These are phyloP conservation scores for Sporothrix pallida DNA, from an alignment of 2,329 filamentous ascomycete species.

Conservation along the genomic window DNA sequence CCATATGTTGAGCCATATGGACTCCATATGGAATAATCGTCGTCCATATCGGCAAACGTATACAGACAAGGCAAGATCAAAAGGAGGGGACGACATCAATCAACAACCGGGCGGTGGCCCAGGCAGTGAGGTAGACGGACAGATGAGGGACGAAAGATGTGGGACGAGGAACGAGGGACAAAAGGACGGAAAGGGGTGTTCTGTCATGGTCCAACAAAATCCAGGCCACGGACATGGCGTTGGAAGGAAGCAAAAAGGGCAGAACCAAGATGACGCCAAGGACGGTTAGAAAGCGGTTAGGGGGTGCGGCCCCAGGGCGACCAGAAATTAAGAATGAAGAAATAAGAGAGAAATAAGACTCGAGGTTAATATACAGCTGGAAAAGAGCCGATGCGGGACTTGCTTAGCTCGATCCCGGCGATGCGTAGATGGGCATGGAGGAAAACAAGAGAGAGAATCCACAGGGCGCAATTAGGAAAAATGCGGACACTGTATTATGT, in stretches of 20 bases:
- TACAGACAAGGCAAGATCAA: not conserved
- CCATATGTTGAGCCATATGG: not conserved
- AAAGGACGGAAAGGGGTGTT: not conserved
- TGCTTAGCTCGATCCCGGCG: not conserved
- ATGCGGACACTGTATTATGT: not conserved
- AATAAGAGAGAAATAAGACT: too few species aligned
- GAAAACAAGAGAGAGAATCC: not conserved
- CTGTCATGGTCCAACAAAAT: not conserved
- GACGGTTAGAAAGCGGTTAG: not conserved
- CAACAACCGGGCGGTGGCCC: not conserved
- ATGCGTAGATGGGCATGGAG: not conserved
- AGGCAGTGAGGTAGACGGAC: not conserved
- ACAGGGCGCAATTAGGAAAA: slow-evolving; percentile 9
- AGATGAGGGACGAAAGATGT: not conserved
- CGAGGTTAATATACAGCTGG: not conserved
- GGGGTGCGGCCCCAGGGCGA: slow-evolving; percentile 11
- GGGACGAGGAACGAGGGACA: not conserved
- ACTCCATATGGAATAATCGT: not conserved
- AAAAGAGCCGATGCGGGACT: slow-evolving; percentile 1
- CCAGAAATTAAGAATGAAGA: not conserved
- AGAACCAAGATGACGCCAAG: not conserved
- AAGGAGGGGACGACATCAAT: not conserved
- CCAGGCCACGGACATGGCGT: slow-evolving; percentile 6
- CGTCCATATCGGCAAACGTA: not conserved
- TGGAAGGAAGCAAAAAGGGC: not conserved